Base-by-base conservation (phyloP, 1,284 basidiomycete genomes). In the Leccinum cinnamomeum region DNA sequence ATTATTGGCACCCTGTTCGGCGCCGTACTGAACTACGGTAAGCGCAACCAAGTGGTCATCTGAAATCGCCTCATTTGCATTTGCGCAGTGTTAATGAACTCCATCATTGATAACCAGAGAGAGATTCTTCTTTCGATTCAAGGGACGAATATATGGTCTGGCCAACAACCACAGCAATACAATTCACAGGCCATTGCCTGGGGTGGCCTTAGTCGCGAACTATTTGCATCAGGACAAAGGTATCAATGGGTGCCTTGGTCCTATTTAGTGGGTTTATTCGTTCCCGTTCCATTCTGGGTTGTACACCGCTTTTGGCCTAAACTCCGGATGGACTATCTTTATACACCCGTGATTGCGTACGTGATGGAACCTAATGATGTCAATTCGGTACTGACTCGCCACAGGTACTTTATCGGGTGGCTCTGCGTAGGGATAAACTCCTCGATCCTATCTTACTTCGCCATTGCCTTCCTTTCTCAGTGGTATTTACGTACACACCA, bases 101-200 rank as follows among this genome's bases (percentile, higher is more conserved):
- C 84, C 1, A 82, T 90, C 58, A 80, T 88, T 50, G 77, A 80
- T 46, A 78, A 77, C 14, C 83, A 88, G 57, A 75, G 81, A 0
- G 78, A 82, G 1, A 77, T 88, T 44, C 76, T 89, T 11, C 57
- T 71, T 16, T 71, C 78, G 75, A 10, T 74, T 10, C 63, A 71
- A 63, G 87, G 87, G 11, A 86, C 83, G 5, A 84, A 83, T 62
- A 76, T 88, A 58, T 88, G 87, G 87, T 83, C 81, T 59, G 84
- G 84, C 4, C 81, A 84, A 67, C 80, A 83, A 62, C 79, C 82
- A 2, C 85, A 86, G 65, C 78, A 79, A 60, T 82, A 81, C 68
- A 89, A 90, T 70, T 85, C 82, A 44, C 81, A 84, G 57, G 87
- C 88, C 3, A 78, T 90, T 35, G 82, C 85, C 68, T 89, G 65